Conservation (phyloP, 208 protist genomes). For the Trypanosoma platydactyli region DNA sequence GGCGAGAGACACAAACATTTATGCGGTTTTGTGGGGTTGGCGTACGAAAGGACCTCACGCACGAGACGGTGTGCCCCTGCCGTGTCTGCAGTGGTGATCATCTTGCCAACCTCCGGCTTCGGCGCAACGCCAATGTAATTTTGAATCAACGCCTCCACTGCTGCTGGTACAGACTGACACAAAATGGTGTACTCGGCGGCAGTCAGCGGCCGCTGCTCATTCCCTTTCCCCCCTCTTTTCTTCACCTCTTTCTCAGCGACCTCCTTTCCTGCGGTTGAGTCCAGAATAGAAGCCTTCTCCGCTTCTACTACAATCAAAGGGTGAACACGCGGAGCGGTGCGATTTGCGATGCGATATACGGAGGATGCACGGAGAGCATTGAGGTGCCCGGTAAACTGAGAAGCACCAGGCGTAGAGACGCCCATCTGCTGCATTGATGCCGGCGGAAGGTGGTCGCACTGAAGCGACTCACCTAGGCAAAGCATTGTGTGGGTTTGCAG, state of each 20-base stretch:
- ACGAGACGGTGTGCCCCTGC: constrained; percentile 32
- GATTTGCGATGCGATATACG: constrained; percentile 11
- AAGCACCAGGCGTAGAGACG: not conserved
- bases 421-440: constrained; percentile 7
- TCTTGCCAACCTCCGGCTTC: constrained; percentile 48
- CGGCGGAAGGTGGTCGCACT: constrained; percentile 24
- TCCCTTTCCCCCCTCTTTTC: not conserved
- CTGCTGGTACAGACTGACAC: constrained; percentile 32
- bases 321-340: constrained; percentile 2
- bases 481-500: constrained; percentile 69
- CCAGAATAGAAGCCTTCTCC: not conserved
- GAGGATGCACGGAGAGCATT: constrained; percentile 14
- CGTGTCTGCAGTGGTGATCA: constrained; percentile 36
- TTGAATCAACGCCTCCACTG: constrained; percentile 47
- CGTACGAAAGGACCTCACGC: constrained; percentile 39
- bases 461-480: constrained; percentile 34
- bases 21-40: constrained; percentile 39
- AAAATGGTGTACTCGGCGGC: constrained; percentile 83
- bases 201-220: constrained; percentile 38
- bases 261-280: not conserved
- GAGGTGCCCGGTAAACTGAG: constrained; percentile 25
- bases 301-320: not conserved
- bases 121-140: constrained; percentile 46
- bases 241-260: not conserved
- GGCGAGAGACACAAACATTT: constrained; percentile 65